A percentile compares a stretch with the other conserved stretches of the same genome.
These are phyloP conservation scores for Tolypocladium tropicale DNA, from an alignment of 2,329 filamentous ascomycete genomes.

Conservation along the genomic window DNA sequence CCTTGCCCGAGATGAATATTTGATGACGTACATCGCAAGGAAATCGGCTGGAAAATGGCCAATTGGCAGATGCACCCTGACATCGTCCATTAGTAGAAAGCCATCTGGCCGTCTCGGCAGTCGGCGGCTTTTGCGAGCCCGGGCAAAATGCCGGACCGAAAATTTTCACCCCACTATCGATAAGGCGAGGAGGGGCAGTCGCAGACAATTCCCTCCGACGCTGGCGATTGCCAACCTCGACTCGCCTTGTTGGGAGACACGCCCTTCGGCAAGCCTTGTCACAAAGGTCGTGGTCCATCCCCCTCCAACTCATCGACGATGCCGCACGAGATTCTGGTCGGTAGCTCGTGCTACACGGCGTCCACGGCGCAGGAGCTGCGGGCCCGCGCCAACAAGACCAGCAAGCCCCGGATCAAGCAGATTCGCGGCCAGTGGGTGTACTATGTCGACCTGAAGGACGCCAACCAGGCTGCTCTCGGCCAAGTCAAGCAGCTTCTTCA, in stretches of 20 bases:
- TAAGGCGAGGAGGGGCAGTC: slow-evolving; percentile 9
- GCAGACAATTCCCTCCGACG: neutral
- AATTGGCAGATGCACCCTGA: neutral
- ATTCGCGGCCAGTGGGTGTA: slow-evolving; percentile 51
- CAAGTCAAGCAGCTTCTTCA: slow-evolving; percentile 36
- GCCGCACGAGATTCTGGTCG: slow-evolving; percentile 26
- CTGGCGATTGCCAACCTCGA: neutral
- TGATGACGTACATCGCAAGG: neutral
- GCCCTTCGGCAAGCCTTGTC: neutral
- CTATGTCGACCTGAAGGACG: slow-evolving; percentile 51
- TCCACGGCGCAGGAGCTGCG: slow-evolving; percentile 33
- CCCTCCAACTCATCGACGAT: slow-evolving; percentile 13
- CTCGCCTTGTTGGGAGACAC: neutral
- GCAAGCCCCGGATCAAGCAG: slow-evolving; percentile 32
- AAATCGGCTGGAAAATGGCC: neutral
- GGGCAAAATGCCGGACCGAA: slow-evolving; percentile 8
- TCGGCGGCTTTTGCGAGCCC: neutral
- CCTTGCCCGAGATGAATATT: neutral
- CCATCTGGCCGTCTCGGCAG: neutral
- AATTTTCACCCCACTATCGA: slow-evolving; percentile 11
- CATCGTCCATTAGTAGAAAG: neutral
- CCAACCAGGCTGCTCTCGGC: slow-evolving; percentile 32
- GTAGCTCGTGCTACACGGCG: slow-evolving; percentile 38
- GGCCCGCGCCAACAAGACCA: slow-evolving; percentile 31
- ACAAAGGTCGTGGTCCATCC: neutral